Evolutionary conservation across 495 filamentous ascomycete species (phyloP).

Genomic region (Hyaloscypha bicolor): DNA sequence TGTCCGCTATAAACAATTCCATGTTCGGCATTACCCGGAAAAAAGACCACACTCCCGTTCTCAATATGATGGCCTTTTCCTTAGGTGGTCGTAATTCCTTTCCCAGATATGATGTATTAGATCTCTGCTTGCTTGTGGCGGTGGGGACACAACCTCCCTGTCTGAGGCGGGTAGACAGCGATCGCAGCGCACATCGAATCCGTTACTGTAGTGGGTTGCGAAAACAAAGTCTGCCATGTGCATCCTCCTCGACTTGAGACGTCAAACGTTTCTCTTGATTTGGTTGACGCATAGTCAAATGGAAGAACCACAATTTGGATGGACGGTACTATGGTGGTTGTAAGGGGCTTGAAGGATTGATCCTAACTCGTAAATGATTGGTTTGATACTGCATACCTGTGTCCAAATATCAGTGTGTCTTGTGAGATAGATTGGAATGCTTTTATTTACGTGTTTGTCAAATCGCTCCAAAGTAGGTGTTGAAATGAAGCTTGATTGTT

Average conservation of each 20-base stretch:
- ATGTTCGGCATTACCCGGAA: conserved; percentile 42
- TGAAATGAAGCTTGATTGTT: too few species aligned
- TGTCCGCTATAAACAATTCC: conserved; percentile 24
- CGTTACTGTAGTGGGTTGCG: conserved; percentile 33
- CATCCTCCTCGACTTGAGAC: conserved; percentile 23
- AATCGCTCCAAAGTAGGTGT: too few species aligned
- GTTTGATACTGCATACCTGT: too few species aligned
- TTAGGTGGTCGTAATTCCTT: conserved; percentile 37
- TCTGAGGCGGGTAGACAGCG: conserved; percentile 33
- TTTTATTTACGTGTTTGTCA: too few species aligned
- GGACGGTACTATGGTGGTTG: background rate
- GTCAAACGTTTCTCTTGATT: conserved; percentile 12
- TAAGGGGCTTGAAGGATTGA: too few species aligned
- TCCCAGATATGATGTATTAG: conserved; percentile 41
- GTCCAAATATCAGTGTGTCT: too few species aligned
- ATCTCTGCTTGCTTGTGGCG: conserved; percentile 43
- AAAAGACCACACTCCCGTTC: conserved; percentile 38
- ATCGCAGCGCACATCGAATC: conserved; percentile 39
- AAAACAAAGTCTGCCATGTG: conserved; percentile 44
- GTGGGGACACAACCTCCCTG: conserved; percentile 38
- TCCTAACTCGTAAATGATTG: too few species aligned
- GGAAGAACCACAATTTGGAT: background rate
- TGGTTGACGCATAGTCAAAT: background rate
- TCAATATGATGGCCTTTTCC: conserved; percentile 29
- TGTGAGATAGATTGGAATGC: too few species aligned